A percentile compares a stretch with the other conserved stretches of the same genome.
Conservation (phyloP, 2,329 filamentous ascomycete species). For the Blumeria hordei region DNA sequence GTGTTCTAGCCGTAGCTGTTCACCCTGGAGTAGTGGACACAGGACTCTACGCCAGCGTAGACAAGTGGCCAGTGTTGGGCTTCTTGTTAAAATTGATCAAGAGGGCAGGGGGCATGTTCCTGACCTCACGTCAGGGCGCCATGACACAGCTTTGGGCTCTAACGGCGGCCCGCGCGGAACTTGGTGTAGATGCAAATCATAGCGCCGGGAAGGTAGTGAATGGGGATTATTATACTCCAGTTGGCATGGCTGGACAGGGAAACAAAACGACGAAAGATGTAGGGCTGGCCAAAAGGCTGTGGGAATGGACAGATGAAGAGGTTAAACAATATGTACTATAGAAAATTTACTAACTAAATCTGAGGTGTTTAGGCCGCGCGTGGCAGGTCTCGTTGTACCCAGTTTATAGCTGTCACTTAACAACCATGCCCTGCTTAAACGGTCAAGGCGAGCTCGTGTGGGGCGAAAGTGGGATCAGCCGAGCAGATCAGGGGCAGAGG, state of each 20-base stretch:
- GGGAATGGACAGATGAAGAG: constrained; percentile 17
- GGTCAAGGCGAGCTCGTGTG: no score
- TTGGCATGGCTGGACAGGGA: constrained; percentile 15
- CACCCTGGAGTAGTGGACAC: constrained; percentile 19
- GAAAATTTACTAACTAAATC: no score
- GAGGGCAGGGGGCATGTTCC: not conserved
- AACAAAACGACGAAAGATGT: constrained; percentile 7
- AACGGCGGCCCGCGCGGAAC: constrained; percentile 5
- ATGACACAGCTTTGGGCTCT: constrained; percentile 1
- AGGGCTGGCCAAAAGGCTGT: constrained; percentile 15
- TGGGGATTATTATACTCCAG: constrained; percentile 18
- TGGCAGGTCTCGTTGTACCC: no score
- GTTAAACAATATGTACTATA: constrained; percentile 6
- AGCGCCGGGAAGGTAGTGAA: constrained; percentile 10
- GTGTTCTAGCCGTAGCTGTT: constrained; percentile 16
- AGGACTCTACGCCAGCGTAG: not conserved
- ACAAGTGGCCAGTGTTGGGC: not conserved
- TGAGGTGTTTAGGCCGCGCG: no score
- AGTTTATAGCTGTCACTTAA: no score
- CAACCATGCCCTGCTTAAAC: no score
- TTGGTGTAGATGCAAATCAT: constrained; percentile 16
- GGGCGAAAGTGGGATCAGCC: no score
- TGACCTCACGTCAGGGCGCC: not conserved
- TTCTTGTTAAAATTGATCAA: not conserved
- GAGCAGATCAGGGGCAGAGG: no score